Conservation (phyloP, 1,284 basidiomycete species). For the Rhizoctonia solani region DNA sequence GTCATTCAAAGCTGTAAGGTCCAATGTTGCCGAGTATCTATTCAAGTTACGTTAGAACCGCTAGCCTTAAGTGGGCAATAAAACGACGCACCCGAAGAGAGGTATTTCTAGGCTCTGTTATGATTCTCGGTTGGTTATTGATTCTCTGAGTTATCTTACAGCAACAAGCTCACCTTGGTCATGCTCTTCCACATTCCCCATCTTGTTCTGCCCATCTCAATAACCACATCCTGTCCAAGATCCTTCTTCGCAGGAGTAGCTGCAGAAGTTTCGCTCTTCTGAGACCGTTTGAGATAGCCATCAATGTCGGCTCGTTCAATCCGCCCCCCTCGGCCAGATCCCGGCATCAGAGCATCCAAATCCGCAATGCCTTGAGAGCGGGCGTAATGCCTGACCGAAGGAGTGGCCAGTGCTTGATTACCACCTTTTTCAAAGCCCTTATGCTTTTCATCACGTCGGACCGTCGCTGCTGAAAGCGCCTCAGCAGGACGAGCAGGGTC, state of each 20-base stretch:
- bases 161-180: slow-evolving; percentile 59
- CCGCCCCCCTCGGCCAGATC: slow-evolving; percentile 75
- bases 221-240: slow-evolving; percentile 54
- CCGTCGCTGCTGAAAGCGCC: slow-evolving; percentile 38
- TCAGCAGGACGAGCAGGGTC: slow-evolving; percentile 56
- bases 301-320: slow-evolving; percentile 79
- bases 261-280: background rate
- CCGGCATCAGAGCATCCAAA: slow-evolving; percentile 61
- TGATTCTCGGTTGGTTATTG: background rate
- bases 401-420: slow-evolving; percentile 64
- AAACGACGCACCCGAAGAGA: slow-evolving; percentile 66
- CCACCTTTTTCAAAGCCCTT: slow-evolving; percentile 6
- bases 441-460: background rate
- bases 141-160: background rate
- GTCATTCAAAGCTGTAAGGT: slow-evolving; percentile 77
- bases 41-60: background rate
- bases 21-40: slow-evolving; percentile 79
- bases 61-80: background rate
- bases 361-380: slow-evolving; percentile 64
- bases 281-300: slow-evolving; percentile 52
- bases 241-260: background rate
- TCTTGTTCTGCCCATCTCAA: slow-evolving; percentile 77
- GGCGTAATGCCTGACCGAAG: slow-evolving; percentile 79
- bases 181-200: slow-evolving; percentile 88
- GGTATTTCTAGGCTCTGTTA: slow-evolving; percentile 74